A percentile compares a stretch with the other conserved stretches of the same genome.
phyloP scores from a whole-genome alignment of 2,329 filamentous ascomycete species.

The Apiospora hydei region DNA sequence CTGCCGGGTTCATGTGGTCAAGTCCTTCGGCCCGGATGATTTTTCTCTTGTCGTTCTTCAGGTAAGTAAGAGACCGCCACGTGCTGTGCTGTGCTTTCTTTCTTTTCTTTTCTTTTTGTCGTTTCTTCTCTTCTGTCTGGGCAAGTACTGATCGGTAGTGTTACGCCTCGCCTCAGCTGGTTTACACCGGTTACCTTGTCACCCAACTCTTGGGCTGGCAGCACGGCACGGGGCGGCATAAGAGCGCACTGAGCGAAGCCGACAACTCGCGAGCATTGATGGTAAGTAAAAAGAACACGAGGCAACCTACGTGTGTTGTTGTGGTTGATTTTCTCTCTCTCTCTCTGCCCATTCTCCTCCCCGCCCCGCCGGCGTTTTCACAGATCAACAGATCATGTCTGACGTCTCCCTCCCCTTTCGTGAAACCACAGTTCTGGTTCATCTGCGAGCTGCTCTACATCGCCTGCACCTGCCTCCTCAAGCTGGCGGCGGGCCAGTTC shows the following conservation, averaged over 20 bases:
- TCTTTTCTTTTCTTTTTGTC: neutral
- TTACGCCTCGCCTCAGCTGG: neutral
- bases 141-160: neutral
- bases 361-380: too few relatives aligned
- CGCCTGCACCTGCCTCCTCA: constrained; percentile 24
- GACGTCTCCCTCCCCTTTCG: too few relatives aligned
- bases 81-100: neutral
- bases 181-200: neutral
- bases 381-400: too few relatives aligned
- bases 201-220: neutral
- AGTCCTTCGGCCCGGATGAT: constrained; percentile 1
- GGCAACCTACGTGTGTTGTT: too few relatives aligned
- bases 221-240: neutral
- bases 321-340: too few relatives aligned
- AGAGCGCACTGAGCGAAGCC: neutral
- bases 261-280: constrained; percentile 14
- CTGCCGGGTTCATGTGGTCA: neutral
- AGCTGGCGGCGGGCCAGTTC: constrained; percentile 22
- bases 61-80: neutral
- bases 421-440: constrained; percentile 21
- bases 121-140: too few relatives aligned
- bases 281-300: constrained; percentile 12
- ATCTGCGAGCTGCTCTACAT: constrained; percentile 27
- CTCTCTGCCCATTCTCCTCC: too few relatives aligned
- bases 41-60: neutral